phyloP scores from a whole-genome alignment of 1,284 basidiomycete genomes.

The Fistulinella cinereoalba region DNA sequence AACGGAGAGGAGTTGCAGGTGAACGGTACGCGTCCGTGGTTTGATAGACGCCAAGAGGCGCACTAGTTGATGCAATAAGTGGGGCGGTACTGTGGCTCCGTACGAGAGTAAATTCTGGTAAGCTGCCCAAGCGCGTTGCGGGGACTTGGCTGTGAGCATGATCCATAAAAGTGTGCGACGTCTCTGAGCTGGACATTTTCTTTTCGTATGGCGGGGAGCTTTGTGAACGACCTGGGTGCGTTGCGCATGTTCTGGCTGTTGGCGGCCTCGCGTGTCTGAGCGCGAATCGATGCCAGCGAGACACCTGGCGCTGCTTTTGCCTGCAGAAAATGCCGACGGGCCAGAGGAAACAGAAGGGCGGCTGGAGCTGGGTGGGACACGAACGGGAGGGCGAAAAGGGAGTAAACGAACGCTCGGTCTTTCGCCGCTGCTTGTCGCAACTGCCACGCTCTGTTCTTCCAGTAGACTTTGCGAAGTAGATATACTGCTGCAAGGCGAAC shows the following conservation, averaged over 20 bases:
- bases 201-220: conserved; percentile 2
- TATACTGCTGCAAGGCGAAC: conserved; percentile 3
- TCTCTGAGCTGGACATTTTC: conserved; percentile 19
- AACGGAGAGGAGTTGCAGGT: conserved; percentile 62
- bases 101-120: conserved; percentile 45
- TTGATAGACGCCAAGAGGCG: conserved; percentile 50
- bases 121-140: conserved; percentile 56
- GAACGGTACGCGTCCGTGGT: conserved; percentile 56
- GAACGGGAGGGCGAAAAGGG: neutral
- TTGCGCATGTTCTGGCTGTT: neutral
- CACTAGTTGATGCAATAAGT: conserved; percentile 57
- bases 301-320: conserved; percentile 5
- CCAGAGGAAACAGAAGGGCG: neutral
- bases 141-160: conserved; percentile 40
- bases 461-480: conserved; percentile 2
- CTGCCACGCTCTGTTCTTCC: conserved; percentile 2
- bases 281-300: conserved; percentile 4
- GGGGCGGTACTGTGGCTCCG: conserved; percentile 41
- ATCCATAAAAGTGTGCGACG: conserved; percentile 27
- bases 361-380: neutral
- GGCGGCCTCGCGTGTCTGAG: conserved; percentile 7
- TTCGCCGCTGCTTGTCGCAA: neutral
- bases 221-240: neutral
- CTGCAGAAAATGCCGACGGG: neutral
- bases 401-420: neutral